Evolutionary conservation across 768 basidiomycete genomes (phyloP).

Genomic region (Leucogyrophana mollusca): DNA sequence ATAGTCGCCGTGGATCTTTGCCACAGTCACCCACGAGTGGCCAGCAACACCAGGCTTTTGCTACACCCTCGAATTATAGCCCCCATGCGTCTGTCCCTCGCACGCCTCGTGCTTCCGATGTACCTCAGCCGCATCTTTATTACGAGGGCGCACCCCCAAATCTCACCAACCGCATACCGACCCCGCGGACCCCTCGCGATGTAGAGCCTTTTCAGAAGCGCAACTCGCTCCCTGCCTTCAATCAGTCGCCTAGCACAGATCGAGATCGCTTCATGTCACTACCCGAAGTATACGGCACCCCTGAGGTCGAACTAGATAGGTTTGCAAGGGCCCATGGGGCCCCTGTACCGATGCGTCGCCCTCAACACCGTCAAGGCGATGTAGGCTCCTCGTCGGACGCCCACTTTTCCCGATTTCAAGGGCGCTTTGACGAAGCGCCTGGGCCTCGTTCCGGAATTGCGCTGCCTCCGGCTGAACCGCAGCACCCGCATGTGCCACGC

Average conservation of each 20-base stretch:
- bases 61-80: background rate
- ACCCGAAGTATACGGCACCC: slow-evolving; percentile 18
- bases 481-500: slow-evolving; percentile 16
- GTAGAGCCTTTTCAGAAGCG: slow-evolving; percentile 9
- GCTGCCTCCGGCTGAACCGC: background rate
- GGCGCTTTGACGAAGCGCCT: slow-evolving; percentile 2
- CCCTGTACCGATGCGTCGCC: background rate
- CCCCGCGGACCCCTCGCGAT: slow-evolving; percentile 12
- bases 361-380: background rate
- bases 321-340: slow-evolving; percentile 29
- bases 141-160: slow-evolving; percentile 6
- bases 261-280: slow-evolving; percentile 18
- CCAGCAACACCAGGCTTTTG: background rate
- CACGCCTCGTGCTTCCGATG: slow-evolving; percentile 19
- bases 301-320: slow-evolving; percentile 28
- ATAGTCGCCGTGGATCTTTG: too few species aligned
- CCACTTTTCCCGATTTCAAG: background rate
- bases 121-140: slow-evolving; percentile 7
- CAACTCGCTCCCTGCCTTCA: slow-evolving; percentile 11
- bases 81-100: slow-evolving; percentile 1
- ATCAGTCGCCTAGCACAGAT: slow-evolving; percentile 9
- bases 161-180: slow-evolving; percentile 3
- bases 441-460: background rate
- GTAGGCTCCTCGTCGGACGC: slow-evolving; percentile 1
- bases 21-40: background rate